Evolutionary conservation across 208 protist genomes (phyloP), one percentile per base, ranked within the genome.

Genomic region (Trypanosoma cruzi): DNA sequence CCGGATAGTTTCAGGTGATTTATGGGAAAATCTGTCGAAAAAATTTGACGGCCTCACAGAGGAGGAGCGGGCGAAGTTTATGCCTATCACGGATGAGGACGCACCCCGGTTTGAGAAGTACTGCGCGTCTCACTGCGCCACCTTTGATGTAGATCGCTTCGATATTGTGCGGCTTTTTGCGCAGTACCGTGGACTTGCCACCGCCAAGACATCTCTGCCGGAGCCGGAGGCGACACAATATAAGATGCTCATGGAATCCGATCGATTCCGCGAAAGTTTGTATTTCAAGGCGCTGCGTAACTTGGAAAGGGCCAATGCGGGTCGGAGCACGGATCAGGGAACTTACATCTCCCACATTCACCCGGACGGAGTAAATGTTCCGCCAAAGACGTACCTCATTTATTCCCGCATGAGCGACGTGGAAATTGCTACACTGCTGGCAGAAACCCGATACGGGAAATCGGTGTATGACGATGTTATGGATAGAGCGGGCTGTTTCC

Each of bases 391-490:
- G 50, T 95, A 95, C 72, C 36, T 63, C 29, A 74, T 95, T 24
- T 29, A 84, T 5, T 62, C 46, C 0, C 58, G 29, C 22, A 57
- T 90, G 52, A 77, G 74, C 53, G 86, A 95, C 50, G 82, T 92
- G 0, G 37, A 58, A 10, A 84, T 95, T 29, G 85, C 89, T 11
- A 81, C 66, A 24, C 56, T 86, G 76, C 75, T 95, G 2, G 77
- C 80, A 2, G 78, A 85, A 58, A 91, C 86, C 13, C 79, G 89
- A n/a, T 26, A 48, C 31, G 72, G 73, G 13, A 71, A 77, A 18
- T 91, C 80, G 5, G 89, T 95, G 14, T 95, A 95, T 67, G 89
- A 95, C 73, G 86, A 92, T 75, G 70, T 92, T 11, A 71, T 95
- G 26, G 64, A 81, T 6, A 70, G 86, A 20, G 85, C 85, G 0